These are phyloP conservation scores for Colletotrichum graminicola DNA, from an alignment of 2,329 filamentous ascomycete genomes.

Conservation along the genomic window DNA sequence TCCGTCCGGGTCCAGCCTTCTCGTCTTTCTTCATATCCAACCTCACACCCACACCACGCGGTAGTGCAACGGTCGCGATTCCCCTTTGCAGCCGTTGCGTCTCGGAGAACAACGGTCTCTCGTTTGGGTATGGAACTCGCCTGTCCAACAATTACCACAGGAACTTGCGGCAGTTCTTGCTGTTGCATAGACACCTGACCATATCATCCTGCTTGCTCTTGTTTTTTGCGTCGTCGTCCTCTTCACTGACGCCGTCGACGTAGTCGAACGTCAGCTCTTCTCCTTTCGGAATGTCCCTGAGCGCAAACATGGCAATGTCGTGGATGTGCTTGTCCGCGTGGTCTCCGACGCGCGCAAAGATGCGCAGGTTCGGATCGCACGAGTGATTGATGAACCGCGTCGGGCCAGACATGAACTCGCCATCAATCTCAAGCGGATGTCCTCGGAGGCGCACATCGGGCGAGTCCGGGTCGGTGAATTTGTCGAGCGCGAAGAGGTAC, in stretches of 20 bases:
- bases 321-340: constrained; percentile 81
- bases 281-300: constrained; percentile 71
- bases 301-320: constrained; percentile 82
- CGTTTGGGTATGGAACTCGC: too few species aligned
- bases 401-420: constrained; percentile 82
- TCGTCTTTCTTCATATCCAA: background rate
- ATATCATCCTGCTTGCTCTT: constrained; percentile 63
- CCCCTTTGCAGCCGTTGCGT: background rate
- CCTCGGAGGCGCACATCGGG: constrained; percentile 68
- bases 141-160: constrained; percentile 65
- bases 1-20: constrained; percentile 4
- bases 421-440: constrained; percentile 72
- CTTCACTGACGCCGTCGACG: constrained; percentile 71
- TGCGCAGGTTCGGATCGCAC: constrained; percentile 82
- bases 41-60: constrained; percentile 1
- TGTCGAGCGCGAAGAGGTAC: constrained; percentile 86
- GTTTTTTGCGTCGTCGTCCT: constrained; percentile 63
- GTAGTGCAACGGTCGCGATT: background rate
- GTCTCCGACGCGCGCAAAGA: constrained; percentile 84
- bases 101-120: too few species aligned
- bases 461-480: constrained; percentile 73
- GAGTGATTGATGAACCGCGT: constrained; percentile 88
- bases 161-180: constrained; percentile 75
- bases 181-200: constrained; percentile 72
- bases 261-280: constrained; percentile 87